A percentile compares a stretch with the other conserved stretches of the same genome.
Evolutionary conservation across 2,329 filamentous ascomycete species (phyloP).

Genomic region (Amesomyces nigricolor): DNA sequence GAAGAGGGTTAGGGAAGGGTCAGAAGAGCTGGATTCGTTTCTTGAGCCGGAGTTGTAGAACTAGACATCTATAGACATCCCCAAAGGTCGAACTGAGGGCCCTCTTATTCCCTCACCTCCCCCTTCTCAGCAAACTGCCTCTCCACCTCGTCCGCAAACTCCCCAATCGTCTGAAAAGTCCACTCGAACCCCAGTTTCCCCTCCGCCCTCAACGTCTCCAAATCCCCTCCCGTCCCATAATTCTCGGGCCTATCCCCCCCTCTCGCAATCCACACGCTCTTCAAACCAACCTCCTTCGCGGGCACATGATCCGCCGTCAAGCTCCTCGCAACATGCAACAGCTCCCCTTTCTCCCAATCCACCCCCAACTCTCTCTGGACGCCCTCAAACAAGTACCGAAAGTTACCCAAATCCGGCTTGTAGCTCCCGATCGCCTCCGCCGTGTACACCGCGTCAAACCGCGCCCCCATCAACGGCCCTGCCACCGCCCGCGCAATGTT

Average conservation of each 20-base stretch:
- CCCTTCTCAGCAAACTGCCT: slow-evolving; percentile 31
- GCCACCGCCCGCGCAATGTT: slow-evolving; percentile 32
- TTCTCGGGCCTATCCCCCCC: slow-evolving; percentile 35
- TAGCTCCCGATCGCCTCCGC: slow-evolving; percentile 67
- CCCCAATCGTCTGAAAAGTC: slow-evolving; percentile 35
- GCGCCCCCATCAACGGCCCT: slow-evolving; percentile 41
- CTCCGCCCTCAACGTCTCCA: slow-evolving; percentile 21
- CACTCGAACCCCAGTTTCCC: slow-evolving; percentile 34
- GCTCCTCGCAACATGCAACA: slow-evolving; percentile 65
- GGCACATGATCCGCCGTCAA: slow-evolving; percentile 63
- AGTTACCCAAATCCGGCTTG: slow-evolving; percentile 61
- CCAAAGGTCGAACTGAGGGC: background rate
- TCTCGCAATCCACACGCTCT: slow-evolving; percentile 60
- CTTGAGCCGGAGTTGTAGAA: background rate
- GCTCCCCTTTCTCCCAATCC: slow-evolving; percentile 39
- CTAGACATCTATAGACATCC: background rate
- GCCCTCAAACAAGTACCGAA: slow-evolving; percentile 56
- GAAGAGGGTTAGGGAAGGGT: slow-evolving; percentile 7
- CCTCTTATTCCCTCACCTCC: background rate
- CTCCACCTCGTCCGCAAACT: slow-evolving; percentile 38
- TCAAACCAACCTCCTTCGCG: slow-evolving; percentile 53
- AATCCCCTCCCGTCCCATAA: slow-evolving; percentile 23
- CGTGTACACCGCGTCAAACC: slow-evolving; percentile 60
- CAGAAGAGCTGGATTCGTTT: slow-evolving; percentile 10
- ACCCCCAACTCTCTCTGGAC: slow-evolving; percentile 51